Conservation (phyloP, 768 basidiomycete genomes). For the Termitomyces sp. region DNA sequence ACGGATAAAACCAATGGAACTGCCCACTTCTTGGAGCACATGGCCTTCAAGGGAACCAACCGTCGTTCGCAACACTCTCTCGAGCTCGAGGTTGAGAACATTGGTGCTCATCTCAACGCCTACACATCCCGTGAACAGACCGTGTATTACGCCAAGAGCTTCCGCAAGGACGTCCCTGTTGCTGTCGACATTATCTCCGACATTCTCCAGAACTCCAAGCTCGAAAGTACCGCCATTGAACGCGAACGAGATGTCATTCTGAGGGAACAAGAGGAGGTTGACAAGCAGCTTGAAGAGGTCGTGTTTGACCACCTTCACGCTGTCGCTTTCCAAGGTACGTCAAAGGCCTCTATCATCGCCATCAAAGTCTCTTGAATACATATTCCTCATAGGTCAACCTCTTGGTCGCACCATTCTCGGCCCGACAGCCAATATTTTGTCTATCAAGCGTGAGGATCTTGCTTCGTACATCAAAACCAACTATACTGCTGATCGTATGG, state of each 20-base stretch:
- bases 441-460: slow-evolving; percentile 90
- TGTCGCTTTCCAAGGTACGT: slow-evolving; percentile 90
- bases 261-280: slow-evolving; percentile 97
- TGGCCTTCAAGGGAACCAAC: slow-evolving; percentile 97
- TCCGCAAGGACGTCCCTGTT: slow-evolving; percentile 88
- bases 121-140: slow-evolving; percentile 99
- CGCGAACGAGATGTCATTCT: slow-evolving; percentile 95
- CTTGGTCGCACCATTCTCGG: slow-evolving; percentile 97
- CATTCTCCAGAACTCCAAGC: slow-evolving; percentile 95
- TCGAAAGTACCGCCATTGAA: slow-evolving; percentile 85
- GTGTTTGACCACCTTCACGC: slow-evolving; percentile 98
- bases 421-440: slow-evolving; percentile 92
- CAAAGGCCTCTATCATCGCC: slow-evolving; percentile 10
- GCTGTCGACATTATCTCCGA: slow-evolving; percentile 98
- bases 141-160: slow-evolving; percentile 98
- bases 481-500: slow-evolving; percentile 99
- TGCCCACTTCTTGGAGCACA: slow-evolving; percentile 98
- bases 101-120: slow-evolving; percentile 96
- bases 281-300: slow-evolving; percentile 97
- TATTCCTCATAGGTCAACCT: slow-evolving; percentile 64
- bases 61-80: slow-evolving; percentile 84
- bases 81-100: slow-evolving; percentile 96
- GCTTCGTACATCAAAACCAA: slow-evolving; percentile 92
- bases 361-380: not conserved
- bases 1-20: slow-evolving; percentile 93